A percentile compares a stretch with the other conserved stretches of the same genome.
These are phyloP conservation scores for Maudiozyma pseudohumilis DNA, from an alignment of 805 yeast species.

Conservation along the genomic window DNA sequence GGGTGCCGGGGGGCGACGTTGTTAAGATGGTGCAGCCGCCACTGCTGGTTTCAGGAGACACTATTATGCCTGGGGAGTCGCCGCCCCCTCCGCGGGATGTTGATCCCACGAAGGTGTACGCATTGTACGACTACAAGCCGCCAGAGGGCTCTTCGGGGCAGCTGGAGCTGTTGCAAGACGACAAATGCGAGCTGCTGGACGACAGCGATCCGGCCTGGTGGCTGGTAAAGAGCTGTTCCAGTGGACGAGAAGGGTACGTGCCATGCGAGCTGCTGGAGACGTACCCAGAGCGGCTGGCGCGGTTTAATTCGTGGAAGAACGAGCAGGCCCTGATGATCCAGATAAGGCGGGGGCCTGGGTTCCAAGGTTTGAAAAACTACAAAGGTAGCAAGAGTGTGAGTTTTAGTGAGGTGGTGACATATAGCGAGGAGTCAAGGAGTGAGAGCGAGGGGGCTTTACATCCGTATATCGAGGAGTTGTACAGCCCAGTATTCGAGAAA, in stretches of 20 bases:
- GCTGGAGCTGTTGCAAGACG: constrained; percentile 58
- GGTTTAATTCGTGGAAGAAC: constrained; percentile 85
- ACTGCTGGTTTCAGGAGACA: no score
- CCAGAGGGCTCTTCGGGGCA: constrained; percentile 90
- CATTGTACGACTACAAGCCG: constrained; percentile 76
- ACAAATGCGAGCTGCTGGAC: constrained; percentile 68
- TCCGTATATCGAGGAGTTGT: not conserved
- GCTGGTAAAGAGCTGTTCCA: constrained; percentile 54
- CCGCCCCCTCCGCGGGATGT: constrained; percentile 61
- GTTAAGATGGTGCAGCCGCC: no score
- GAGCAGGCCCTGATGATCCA: constrained; percentile 38
- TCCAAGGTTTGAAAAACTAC: constrained; percentile 8
- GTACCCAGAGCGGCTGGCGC: constrained; percentile 78
- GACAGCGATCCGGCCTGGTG: constrained; percentile 96
- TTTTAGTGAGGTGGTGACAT: constrained; percentile 25
- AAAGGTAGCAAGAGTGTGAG: constrained; percentile 25
- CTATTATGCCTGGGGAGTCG: not conserved
- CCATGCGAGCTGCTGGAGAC: constrained; percentile 94
- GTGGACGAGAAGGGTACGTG: constrained; percentile 77
- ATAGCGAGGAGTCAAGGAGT: constrained; percentile 14
- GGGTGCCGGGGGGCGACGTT: no score
- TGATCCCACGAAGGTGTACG: constrained; percentile 75
- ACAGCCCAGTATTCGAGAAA: not conserved
- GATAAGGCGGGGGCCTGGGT: constrained; percentile 4
- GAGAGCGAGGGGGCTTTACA: not conserved